Evolutionary conservation across 805 yeast genomes (phyloP).

Genomic region (Jamesozyma spencerorum): DNA sequence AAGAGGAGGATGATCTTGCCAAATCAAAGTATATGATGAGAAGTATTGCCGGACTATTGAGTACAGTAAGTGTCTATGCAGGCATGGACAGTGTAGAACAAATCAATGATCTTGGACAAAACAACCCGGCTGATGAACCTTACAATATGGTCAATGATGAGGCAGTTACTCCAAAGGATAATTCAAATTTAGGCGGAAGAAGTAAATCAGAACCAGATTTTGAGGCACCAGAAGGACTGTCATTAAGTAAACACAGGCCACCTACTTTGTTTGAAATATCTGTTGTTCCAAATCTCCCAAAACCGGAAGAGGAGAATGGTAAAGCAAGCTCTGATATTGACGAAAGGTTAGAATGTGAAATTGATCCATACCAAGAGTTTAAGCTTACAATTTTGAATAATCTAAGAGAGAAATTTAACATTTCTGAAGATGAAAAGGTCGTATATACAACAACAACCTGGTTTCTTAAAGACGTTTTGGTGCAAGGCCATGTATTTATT

Average conservation of each 20-base stretch:
- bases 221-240: neutral
- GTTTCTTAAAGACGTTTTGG: slow-evolving; percentile 70
- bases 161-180: no score
- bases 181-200: no score
- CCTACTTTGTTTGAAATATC: slow-evolving; percentile 19
- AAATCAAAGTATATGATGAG: slow-evolving; percentile 38
- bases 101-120: slow-evolving; percentile 11
- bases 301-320: neutral
- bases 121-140: slow-evolving; percentile 4
- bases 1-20: slow-evolving; percentile 27
- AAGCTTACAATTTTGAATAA: slow-evolving; percentile 1
- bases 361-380: neutral
- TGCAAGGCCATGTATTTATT: slow-evolving; percentile 78
- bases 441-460: slow-evolving; percentile 63
- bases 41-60: slow-evolving; percentile 45
- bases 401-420: slow-evolving; percentile 27
- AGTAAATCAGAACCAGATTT: no score
- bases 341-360: neutral
- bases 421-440: slow-evolving; percentile 48
- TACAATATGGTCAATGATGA: slow-evolving; percentile 6
- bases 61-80: slow-evolving; percentile 49
- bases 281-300: slow-evolving; percentile 5
- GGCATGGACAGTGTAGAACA: slow-evolving; percentile 25
- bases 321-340: neutral
- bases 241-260: slow-evolving; percentile 3